Base-by-base conservation (phyloP, 2,329 filamentous ascomycete species). In the Colletotrichum orbiculare region DNA sequence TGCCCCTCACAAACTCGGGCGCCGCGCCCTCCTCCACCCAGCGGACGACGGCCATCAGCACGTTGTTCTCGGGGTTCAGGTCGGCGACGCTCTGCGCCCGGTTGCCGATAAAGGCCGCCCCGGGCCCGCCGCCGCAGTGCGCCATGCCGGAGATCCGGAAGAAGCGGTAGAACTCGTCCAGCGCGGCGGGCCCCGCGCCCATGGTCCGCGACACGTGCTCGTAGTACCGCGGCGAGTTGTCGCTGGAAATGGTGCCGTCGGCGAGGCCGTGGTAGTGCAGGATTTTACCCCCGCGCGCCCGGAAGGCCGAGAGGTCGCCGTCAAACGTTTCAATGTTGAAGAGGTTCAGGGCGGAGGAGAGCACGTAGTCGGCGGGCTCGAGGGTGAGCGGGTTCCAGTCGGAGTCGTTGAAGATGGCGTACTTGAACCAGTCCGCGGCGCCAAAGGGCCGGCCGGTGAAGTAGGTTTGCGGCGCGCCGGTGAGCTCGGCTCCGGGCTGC, bases 81-180 rank as follows among this genome's bases (percentile, higher is more conserved):
- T 73, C 72, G 10, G 71, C 69, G 2, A 69, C 48, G 6, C 68
- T 55, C 7, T 61, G 49, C 2, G 56, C 66, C 6, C 60, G 57
- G 33, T 77, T 72, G 2, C 75, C 73, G 8, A 77, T 69, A 9
- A 66, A 63, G 9, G 59, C 73, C 1, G 81, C 80, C 1, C 81
- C 82, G 12, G 71, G 71, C 4, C 84, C 84, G 6, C 80, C 79
- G 9, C 56, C 67, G 69, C 85, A 87, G 71, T 87, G 85, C 2
- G 72, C 76, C 75, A 85, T 83, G 7, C 85, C 84, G 5, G 79
- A 80, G 66, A 87, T 78, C 38, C 78, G 78, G 75, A 87, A 87
- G 72, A 78, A 82, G 52, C 84, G 79, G 68, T 84, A 81, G 64
- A 82, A 83, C 1, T 73, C 69, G 60, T 83, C 80, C 6, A 83